These are phyloP conservation scores for Setaria viridis DNA, from an alignment of 202 grass and related monocot genomes.

Conservation along the genomic window DNA sequence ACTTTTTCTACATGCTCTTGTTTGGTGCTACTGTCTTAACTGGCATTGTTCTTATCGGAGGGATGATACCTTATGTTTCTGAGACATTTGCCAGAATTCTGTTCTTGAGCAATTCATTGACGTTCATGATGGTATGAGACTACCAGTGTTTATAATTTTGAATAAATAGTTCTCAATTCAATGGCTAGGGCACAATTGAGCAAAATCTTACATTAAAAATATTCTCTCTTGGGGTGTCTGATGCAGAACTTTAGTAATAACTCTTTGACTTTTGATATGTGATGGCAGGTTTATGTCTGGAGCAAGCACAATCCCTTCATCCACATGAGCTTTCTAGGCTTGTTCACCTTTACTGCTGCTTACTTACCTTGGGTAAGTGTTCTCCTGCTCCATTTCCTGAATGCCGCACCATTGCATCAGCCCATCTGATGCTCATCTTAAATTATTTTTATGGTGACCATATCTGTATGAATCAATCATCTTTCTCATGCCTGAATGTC, in stretches of 20 bases:
- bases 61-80: conserved; percentile 95
- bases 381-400: conserved; percentile 3
- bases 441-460: conserved; percentile 21
- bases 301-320: conserved; percentile 99
- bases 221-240: background rate
- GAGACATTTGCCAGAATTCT: conserved; percentile 91
- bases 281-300: conserved; percentile 94
- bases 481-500: conserved; percentile 1
- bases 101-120: conserved; percentile 98
- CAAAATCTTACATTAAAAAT: background rate
- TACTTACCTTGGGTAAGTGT: conserved; percentile 91
- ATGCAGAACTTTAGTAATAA: conserved; percentile 24
- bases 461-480: background rate
- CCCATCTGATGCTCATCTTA: conserved; percentile 19
- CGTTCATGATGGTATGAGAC: conserved; percentile 94
- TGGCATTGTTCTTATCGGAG: conserved; percentile 87
- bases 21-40: conserved; percentile 96
- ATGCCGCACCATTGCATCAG: background rate
- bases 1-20: conserved; percentile 99
- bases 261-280: conserved; percentile 32
- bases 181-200: background rate
- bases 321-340: conserved; percentile 97
- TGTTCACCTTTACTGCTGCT: conserved; percentile 98
- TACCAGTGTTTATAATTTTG: conserved; percentile 23
- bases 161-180: background rate